Conservation (phyloP, 1,284 basidiomycete genomes). For the Austroboletus niveus region DNA sequence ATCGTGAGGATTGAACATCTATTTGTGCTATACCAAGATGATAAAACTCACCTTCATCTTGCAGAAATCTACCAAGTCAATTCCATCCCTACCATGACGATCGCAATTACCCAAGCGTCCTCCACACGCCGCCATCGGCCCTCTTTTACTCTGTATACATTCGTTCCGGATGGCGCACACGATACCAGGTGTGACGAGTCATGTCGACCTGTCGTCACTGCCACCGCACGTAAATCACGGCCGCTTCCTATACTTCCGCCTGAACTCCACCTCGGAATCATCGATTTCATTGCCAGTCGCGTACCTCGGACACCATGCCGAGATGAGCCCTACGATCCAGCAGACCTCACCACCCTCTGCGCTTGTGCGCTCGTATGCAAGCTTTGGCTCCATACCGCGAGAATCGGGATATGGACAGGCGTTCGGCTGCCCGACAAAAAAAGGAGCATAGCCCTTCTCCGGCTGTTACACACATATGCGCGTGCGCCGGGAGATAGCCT, state of each 20-base stretch:
- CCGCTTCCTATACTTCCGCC: constrained; percentile 22
- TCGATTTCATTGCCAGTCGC: constrained; percentile 22
- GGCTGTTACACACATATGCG: constrained; percentile 18
- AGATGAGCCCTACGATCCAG: constrained; percentile 17
- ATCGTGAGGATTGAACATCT: constrained; percentile 1
- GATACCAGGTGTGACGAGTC: not conserved
- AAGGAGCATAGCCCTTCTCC: constrained; percentile 21
- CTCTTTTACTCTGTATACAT: constrained; percentile 1
- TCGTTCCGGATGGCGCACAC: not conserved
- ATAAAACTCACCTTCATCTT: constrained; percentile 12
- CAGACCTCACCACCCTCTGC: constrained; percentile 26
- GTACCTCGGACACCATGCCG: constrained; percentile 8
- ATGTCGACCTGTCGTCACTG: not conserved
- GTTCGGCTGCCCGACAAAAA: constrained; percentile 19
- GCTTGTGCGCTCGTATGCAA: constrained; percentile 35
- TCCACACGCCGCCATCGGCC: constrained; percentile 1
- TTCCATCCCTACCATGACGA: constrained; percentile 14
- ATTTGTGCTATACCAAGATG: constrained; percentile 1
- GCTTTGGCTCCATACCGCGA: constrained; percentile 31
- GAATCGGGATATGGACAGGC: constrained; percentile 30
- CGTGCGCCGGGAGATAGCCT: not conserved
- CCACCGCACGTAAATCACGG: constrained; percentile 6
- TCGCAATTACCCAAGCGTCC: constrained; percentile 7
- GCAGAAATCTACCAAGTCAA: not conserved
- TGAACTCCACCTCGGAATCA: constrained; percentile 33